These are phyloP conservation scores for Didymella sp. DNA, from an alignment of 2,329 filamentous ascomycete species.

Conservation along the genomic window DNA sequence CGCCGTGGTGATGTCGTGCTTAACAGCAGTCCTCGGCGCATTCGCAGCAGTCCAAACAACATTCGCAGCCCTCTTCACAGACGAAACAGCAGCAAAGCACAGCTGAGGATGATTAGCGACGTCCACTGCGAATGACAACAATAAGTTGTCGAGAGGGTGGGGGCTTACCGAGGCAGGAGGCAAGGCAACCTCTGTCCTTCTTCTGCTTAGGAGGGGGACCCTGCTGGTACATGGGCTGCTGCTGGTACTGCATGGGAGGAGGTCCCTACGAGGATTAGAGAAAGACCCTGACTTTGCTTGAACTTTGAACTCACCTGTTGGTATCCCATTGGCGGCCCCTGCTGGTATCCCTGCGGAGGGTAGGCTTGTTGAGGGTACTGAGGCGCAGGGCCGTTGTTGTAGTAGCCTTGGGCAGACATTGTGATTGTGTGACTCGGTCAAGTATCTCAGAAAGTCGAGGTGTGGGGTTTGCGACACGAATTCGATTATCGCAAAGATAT, in stretches of 20 bases:
- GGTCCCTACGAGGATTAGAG: conserved; percentile 13
- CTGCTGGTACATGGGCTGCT: conserved; percentile 54
- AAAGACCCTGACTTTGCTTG: not conserved
- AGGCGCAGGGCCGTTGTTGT: conserved; percentile 40
- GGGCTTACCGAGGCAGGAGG: conserved; percentile 34
- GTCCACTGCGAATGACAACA: conserved; percentile 19
- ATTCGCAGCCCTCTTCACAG: conserved; percentile 69
- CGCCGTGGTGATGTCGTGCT: not conserved
- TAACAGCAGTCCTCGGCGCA: conserved; percentile 46
- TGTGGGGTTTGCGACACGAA: not conserved
- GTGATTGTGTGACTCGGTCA: not conserved
- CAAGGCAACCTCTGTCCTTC: conserved; percentile 50
- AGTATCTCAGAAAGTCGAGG: not conserved
- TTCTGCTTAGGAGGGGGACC: conserved; percentile 56
- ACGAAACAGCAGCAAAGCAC: conserved; percentile 68
- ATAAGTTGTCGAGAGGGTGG: no score
- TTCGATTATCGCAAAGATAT: not conserved
- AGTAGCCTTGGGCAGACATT: conserved; percentile 51
- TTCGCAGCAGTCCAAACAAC: conserved; percentile 67
- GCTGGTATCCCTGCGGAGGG: conserved; percentile 22
- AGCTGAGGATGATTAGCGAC: conserved; percentile 37
- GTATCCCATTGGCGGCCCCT: conserved; percentile 35
- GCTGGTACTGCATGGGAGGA: conserved; percentile 49
- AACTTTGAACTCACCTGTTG: conserved; percentile 20
- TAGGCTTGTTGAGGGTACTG: conserved; percentile 50